phyloP scores from a whole-genome alignment of 805 yeast genomes.

The Candida oleophila region DNA sequence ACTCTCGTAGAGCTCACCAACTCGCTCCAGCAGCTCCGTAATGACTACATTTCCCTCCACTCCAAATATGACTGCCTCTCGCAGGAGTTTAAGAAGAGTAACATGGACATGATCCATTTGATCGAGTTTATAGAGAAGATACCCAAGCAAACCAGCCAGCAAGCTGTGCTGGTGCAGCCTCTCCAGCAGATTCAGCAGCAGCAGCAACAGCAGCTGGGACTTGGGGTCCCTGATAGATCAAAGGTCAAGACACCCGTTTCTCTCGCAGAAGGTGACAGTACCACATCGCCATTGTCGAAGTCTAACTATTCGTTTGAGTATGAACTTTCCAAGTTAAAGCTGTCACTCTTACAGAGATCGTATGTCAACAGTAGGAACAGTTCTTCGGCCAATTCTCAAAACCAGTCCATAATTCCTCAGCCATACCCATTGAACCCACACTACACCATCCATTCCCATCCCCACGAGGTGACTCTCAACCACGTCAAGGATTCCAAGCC shows the following conservation, averaged over 20 bases:
- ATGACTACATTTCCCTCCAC: constrained; percentile 43
- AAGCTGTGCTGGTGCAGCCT: constrained; percentile 21
- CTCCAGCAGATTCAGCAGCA: constrained; percentile 9
- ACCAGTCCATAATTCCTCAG: constrained; percentile 27
- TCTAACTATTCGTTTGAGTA: constrained; percentile 9
- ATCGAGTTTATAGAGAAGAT: constrained; percentile 33
- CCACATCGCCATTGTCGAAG: constrained; percentile 13
- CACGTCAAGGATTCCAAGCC: constrained; percentile 1
- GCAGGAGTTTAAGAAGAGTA: constrained; percentile 48
- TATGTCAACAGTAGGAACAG: constrained; percentile 12
- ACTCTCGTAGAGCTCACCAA: constrained; percentile 35
- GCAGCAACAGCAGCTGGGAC: constrained; percentile 11
- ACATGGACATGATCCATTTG: constrained; percentile 52
- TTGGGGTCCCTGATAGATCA: background rate
- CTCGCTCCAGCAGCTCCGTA: constrained; percentile 34
- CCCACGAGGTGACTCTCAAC: constrained; percentile 2
- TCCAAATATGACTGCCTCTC: constrained; percentile 47
- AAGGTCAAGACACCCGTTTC: constrained; percentile 2
- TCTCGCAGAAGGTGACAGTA: constrained; percentile 9
- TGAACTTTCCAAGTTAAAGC: constrained; percentile 15
- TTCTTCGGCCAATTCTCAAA: constrained; percentile 15
- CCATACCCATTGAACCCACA: constrained; percentile 36
- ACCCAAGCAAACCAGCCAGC: background rate
- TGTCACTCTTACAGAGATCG: constrained; percentile 10
- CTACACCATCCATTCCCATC: constrained; percentile 25